Evolutionary conservation across 441 rosid species (phyloP).

Genomic region (Gossypium trilobum): DNA sequence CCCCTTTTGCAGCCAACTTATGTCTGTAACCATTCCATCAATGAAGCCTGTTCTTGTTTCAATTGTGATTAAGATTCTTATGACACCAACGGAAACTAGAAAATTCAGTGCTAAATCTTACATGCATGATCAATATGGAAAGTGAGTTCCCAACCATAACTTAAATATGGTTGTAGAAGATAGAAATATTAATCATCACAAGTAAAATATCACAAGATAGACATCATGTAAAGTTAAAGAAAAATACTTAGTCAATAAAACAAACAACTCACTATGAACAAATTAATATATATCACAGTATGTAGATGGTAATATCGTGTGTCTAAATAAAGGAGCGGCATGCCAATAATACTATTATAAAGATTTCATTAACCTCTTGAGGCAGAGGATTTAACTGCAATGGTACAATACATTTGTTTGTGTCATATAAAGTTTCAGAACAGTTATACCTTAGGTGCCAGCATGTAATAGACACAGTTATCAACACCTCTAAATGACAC

Average conservation of each 20-base stretch:
- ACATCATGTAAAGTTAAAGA: not conserved
- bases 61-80: not conserved
- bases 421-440: not conserved
- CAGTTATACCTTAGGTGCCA: constrained; percentile 82
- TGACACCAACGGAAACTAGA: not conserved
- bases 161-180: not conserved
- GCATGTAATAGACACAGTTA: constrained; percentile 86
- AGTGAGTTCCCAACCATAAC: not conserved
- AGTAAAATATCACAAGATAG: not conserved
- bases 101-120: not conserved
- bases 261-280: not conserved
- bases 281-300: not conserved
- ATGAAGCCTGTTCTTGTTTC: not conserved
- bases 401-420: not conserved
- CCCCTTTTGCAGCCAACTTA: not conserved
- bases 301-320: not conserved
- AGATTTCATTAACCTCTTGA: not conserved
- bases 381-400: not conserved
- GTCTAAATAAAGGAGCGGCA: not conserved
- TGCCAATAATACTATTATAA: not conserved
- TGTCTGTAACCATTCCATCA: not conserved
- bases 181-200: not conserved
- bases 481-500: constrained; percentile 87
- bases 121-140: not conserved
- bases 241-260: not conserved